Percentiles rank a stretch among this genome's conserved stretches.
phyloP scores from a whole-genome alignment of 352 stramenopile genomes.

The Albugo laibachii region DNA sequence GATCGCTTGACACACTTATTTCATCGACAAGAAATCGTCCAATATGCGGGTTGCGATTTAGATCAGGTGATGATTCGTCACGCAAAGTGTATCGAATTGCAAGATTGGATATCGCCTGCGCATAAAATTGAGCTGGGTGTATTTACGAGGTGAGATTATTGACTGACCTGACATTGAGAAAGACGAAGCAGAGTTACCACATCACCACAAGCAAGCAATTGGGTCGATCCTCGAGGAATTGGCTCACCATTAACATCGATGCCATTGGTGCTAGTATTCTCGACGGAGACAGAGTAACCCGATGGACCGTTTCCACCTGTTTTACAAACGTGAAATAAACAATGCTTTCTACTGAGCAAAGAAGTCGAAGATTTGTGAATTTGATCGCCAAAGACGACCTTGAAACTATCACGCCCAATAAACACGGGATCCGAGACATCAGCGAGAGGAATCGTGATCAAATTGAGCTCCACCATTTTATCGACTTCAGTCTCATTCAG shows the following conservation, averaged over 20 bases:
- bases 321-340: constrained; percentile 31
- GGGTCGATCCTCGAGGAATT: constrained; percentile 22
- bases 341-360: constrained; percentile 36
- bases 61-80: too few species aligned
- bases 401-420: constrained; percentile 30
- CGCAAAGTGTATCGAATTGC: too few species aligned
- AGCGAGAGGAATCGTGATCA: constrained; percentile 21
- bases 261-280: constrained; percentile 58
- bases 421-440: constrained; percentile 11
- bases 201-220: constrained; percentile 30
- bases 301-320: not conserved
- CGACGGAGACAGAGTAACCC: constrained; percentile 6
- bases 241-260: constrained; percentile 28
- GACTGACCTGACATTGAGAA: not conserved
- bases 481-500: constrained; percentile 22
- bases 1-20: too few species aligned
- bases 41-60: too few species aligned
- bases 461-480: constrained; percentile 21
- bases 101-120: too few species aligned
- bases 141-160: too few species aligned
- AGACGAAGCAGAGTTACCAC: constrained; percentile 25
- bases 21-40: too few species aligned
- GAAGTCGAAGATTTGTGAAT: constrained; percentile 31
- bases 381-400: constrained; percentile 42
- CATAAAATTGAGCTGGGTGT: too few species aligned